Conservation (phyloP, 345 rosid species). For the Anastatica hierochuntica region DNA sequence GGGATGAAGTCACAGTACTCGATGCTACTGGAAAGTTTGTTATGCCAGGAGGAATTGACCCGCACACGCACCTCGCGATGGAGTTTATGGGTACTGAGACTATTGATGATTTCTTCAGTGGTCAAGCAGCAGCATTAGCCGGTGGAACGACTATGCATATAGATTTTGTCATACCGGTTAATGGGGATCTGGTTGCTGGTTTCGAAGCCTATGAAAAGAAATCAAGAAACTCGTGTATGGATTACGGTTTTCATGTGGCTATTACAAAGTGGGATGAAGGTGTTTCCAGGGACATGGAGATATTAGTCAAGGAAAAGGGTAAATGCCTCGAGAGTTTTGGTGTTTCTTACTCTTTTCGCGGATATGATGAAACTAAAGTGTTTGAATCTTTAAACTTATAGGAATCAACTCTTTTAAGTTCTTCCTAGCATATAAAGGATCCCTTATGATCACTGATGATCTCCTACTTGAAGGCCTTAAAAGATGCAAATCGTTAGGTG, state of each 20-base stretch:
- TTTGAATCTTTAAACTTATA: constrained; percentile 18
- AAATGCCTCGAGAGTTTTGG: not conserved
- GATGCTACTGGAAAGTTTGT: constrained; percentile 94
- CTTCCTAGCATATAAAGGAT: constrained; percentile 89
- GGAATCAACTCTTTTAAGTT: constrained; percentile 98
- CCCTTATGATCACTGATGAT: constrained; percentile 74
- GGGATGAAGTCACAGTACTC: constrained; percentile 68
- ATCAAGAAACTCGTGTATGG: constrained; percentile 73
- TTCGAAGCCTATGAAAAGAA: constrained; percentile 60
- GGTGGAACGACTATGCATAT: constrained; percentile 99
- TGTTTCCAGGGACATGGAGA: constrained; percentile 78
- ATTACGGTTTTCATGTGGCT: constrained; percentile 97
- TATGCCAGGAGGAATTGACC: constrained; percentile 98
- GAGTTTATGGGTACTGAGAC: constrained; percentile 71
- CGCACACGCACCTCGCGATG: constrained; percentile 84
- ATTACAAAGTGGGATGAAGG: constrained; percentile 84
- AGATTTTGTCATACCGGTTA: constrained; percentile 79
- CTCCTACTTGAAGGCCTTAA: constrained; percentile 74
- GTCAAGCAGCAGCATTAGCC: constrained; percentile 98
- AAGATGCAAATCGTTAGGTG: constrained; percentile 90
- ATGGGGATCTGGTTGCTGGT: constrained; percentile 72
- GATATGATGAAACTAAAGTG: not conserved
- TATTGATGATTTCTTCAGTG: constrained; percentile 86
- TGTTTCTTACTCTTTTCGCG: not conserved
- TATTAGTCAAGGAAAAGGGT: constrained; percentile 86